Evolutionary conservation across 164 flowering plant genomes (phyloP), one percentile per base, ranked within the genome.

Genomic region (Taxillus chinensis): DNA sequence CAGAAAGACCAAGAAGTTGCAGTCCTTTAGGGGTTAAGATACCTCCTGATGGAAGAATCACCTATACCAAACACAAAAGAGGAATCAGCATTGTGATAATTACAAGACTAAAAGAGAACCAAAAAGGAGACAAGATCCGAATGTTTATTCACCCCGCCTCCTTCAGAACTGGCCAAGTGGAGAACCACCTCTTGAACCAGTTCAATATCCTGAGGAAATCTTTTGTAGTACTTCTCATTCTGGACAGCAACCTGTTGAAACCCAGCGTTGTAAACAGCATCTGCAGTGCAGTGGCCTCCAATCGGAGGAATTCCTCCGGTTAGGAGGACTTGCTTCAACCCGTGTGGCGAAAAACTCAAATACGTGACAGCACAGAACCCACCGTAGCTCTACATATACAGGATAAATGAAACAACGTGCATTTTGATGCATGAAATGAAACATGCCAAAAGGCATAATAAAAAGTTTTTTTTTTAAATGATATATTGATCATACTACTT

Each of bases 301-400:
- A 91, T 67, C 39, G 97, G 93, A 59, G 99, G 99, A 39, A 82
- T 78, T 63, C 99, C 99, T 63, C 99, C 99, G 57, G 99, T 95
- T 67, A 91, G 27, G 69, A 90, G 88, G 65, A 82, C 99, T 77
- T 80, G 89, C 65, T 79, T 83, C 60, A 95, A 72, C 61, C 99
- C 96, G 74, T 89, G 71, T 14, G 97, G 95, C 11, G 97, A 93
- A 72, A 84, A 87, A 74, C 99, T 90, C 80, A 95, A 68, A 78
- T 95, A 95, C n/a, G 97, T 91, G 45, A 95, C 86, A 8, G 86
- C 90, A 79, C 96, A 89, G 67, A 91, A 95, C 46, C 97, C 97
- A 66, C 99, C 99, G 73, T 64, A 95, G 75, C 99, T 95, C 97
- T 95, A 65, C 74, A 11, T 27, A 27, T 27, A 78, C 60, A 73